Percentiles rank a stretch among this genome's conserved stretches.
These are phyloP conservation scores for Pseudopyrenochaeta lycopersici DNA, from an alignment of 2,329 filamentous ascomycete species.

Conservation along the genomic window DNA sequence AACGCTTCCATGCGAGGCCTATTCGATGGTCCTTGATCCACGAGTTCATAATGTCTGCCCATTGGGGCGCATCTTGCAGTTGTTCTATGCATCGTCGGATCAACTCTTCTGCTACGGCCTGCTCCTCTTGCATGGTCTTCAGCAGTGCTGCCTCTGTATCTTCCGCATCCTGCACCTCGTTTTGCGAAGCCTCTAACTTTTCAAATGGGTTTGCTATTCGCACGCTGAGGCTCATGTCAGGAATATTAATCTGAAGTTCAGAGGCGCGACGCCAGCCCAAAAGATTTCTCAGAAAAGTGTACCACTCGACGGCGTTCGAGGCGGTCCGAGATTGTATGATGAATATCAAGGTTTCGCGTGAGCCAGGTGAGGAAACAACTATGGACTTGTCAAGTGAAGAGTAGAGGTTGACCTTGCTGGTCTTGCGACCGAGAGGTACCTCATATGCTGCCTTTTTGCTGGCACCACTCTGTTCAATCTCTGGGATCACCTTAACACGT, in stretches of 20 bases:
- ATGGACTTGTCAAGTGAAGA: conserved; percentile 73
- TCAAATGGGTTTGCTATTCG: conserved; percentile 68
- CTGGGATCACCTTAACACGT: conserved; percentile 62
- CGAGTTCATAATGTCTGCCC: conserved; percentile 65
- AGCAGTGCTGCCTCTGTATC: conserved; percentile 57
- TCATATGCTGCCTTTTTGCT: conserved; percentile 66
- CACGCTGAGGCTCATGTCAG: conserved; percentile 68
- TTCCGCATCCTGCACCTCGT: conserved; percentile 52
- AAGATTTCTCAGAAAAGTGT: conserved; percentile 69
- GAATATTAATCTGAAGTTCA: conserved; percentile 68
- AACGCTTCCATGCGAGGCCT: conserved; percentile 74
- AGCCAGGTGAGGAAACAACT: conserved; percentile 67
- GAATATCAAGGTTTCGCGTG: conserved; percentile 63
- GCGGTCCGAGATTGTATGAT: conserved; percentile 70
- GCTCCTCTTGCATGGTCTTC: conserved; percentile 60
- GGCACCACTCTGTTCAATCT: conserved; percentile 61
- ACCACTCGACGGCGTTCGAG: conserved; percentile 73
- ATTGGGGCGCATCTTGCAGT: conserved; percentile 65
- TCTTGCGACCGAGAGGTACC: conserved; percentile 63
- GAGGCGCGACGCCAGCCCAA: conserved; percentile 67
- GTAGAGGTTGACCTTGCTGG: conserved; percentile 68
- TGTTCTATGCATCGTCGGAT: conserved; percentile 67
- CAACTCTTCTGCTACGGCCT: conserved; percentile 64
- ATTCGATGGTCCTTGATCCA: conserved; percentile 68
- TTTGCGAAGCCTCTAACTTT: conserved; percentile 57